These are phyloP conservation scores for Xenoacremonium recifei DNA, from an alignment of 2,329 filamentous ascomycete species.

Conservation along the genomic window DNA sequence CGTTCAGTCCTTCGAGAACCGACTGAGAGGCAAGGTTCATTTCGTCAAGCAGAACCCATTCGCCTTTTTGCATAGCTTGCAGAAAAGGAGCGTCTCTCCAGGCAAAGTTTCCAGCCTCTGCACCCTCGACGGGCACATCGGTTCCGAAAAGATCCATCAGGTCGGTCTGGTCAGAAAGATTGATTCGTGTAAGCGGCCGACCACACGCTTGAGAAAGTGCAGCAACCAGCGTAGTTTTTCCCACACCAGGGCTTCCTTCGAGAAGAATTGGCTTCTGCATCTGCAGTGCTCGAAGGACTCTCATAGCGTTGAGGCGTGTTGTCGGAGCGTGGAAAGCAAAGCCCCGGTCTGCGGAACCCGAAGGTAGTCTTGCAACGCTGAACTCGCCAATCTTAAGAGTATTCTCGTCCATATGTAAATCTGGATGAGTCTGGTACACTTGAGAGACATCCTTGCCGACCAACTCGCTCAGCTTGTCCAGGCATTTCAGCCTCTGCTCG, in stretches of 20 bases:
- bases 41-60: constrained; percentile 96
- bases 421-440: constrained; percentile 64
- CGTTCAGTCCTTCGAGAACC: constrained; percentile 92
- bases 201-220: constrained; percentile 80
- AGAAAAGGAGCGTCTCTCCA: constrained; percentile 97
- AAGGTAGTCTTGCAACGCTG: constrained; percentile 53
- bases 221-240: constrained; percentile 90
- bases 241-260: constrained; percentile 96
- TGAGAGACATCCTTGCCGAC: constrained; percentile 59
- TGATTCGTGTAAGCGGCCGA: constrained; percentile 85
- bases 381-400: constrained; percentile 73
- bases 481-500: constrained; percentile 69
- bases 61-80: constrained; percentile 92
- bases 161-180: constrained; percentile 96
- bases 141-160: constrained; percentile 97
- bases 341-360: constrained; percentile 31
- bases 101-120: constrained; percentile 82
- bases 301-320: constrained; percentile 84
- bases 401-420: constrained; percentile 51
- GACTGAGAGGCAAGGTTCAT: constrained; percentile 99
- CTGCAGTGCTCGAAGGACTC: constrained; percentile 85
- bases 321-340: constrained; percentile 83
- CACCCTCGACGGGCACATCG: constrained; percentile 93
- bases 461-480: constrained; percentile 69
- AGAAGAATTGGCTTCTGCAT: constrained; percentile 88